Evolutionary conservation across 768 basidiomycete species (phyloP).

Genomic region (Suillus plorans): DNA sequence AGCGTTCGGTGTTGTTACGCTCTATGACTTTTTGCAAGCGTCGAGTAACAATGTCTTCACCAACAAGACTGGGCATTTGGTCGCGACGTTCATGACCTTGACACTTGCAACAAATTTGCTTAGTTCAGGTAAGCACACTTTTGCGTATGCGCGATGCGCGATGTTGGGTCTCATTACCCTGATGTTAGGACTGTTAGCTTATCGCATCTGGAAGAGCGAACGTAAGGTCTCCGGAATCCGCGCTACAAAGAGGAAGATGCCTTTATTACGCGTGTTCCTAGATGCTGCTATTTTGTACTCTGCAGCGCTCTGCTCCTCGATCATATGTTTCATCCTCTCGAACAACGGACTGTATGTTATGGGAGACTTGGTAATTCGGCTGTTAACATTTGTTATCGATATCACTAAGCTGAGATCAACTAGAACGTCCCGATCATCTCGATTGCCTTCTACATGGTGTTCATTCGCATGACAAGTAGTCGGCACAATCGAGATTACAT

Average conservation of each 20-base stretch:
- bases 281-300: slow-evolving; percentile 7
- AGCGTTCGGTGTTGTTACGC: neutral
- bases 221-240: neutral
- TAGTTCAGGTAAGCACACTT: neutral
- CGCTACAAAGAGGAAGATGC: neutral
- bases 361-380: neutral
- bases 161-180: neutral
- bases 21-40: neutral
- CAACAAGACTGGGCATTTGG: neutral
- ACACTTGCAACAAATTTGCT: neutral
- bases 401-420: neutral
- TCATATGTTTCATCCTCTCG: slow-evolving; percentile 1
- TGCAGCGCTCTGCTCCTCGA: slow-evolving; percentile 4
- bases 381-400: neutral
- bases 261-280: neutral
- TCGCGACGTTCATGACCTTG: neutral
- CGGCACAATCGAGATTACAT: neutral
- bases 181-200: neutral
- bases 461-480: slow-evolving; percentile 5
- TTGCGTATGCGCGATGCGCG: neutral
- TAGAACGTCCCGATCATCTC: slow-evolving; percentile 8
- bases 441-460: slow-evolving; percentile 13
- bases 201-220: neutral
- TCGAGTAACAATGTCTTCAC: neutral
- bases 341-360: slow-evolving; percentile 7